Evolutionary conservation across 1,284 basidiomycete genomes (phyloP).

Genomic region (Termitomyces sp.): DNA sequence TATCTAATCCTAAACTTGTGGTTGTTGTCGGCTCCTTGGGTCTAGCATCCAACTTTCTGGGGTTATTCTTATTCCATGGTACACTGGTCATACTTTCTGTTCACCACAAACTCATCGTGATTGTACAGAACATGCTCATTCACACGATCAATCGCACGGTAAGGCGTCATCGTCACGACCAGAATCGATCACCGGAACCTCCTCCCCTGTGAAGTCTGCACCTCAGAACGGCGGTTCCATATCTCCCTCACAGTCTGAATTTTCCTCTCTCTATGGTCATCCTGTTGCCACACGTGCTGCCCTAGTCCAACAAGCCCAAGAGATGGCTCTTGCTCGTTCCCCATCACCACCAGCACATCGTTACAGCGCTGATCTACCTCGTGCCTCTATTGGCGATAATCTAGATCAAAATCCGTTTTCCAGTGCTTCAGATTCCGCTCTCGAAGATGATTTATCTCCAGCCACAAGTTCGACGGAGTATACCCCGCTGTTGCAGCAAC

Average conservation of each 20-base stretch:
- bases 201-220: slow-evolving; percentile 21
- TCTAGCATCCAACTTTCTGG: slow-evolving; percentile 88
- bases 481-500: slow-evolving; percentile 35
- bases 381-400: slow-evolving; percentile 13
- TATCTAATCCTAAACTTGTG: slow-evolving; percentile 83
- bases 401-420: neutral
- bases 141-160: slow-evolving; percentile 42
- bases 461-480: slow-evolving; percentile 23
- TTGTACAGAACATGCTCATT: slow-evolving; percentile 64
- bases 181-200: slow-evolving; percentile 18
- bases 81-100: slow-evolving; percentile 20
- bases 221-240: slow-evolving; percentile 21
- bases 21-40: slow-evolving; percentile 90
- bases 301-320: slow-evolving; percentile 83
- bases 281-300: slow-evolving; percentile 87
- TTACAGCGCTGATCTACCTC: slow-evolving; percentile 27
- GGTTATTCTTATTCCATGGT: slow-evolving; percentile 96
- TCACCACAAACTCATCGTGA: neutral
- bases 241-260: slow-evolving; percentile 37
- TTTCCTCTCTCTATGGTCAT: slow-evolving; percentile 73
- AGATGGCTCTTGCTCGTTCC: slow-evolving; percentile 61
- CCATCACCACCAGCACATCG: slow-evolving; percentile 35
- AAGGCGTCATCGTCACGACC: slow-evolving; percentile 23
- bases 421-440: slow-evolving; percentile 11
- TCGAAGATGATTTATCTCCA: slow-evolving; percentile 3